Conservation (phyloP, 345 rosid species). For the Lenwebbia sp. region DNA sequence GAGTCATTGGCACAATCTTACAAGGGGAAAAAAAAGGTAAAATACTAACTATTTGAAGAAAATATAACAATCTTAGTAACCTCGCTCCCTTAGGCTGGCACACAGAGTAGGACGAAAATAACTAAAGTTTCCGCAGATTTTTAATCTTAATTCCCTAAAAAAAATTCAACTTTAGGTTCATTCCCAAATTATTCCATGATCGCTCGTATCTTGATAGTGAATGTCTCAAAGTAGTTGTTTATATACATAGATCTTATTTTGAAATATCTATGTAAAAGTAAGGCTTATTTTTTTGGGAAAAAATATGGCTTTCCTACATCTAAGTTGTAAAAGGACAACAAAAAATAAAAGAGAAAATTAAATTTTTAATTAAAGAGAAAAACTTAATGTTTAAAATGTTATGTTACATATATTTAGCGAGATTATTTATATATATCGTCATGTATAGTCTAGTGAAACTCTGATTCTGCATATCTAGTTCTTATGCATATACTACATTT, state of each 20-base stretch:
- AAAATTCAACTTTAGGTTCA: no score
- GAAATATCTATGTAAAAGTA: not conserved
- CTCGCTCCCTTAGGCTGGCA: no score
- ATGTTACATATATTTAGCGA: not conserved
- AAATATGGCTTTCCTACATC: not conserved
- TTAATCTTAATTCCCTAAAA: no score
- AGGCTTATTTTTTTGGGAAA: not conserved
- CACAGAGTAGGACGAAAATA: no score
- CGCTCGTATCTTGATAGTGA: not conserved
- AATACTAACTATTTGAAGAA: not conserved
- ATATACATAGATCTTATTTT: not conserved
- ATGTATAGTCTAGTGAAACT: no score
- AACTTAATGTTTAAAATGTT: not conserved
- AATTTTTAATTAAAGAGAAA: no score
- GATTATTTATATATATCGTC: not conserved
- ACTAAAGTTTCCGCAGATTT: no score
- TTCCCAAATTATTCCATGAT: no score
- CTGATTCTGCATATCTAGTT: no score
- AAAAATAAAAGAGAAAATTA: not conserved
- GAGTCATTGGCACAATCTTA: not conserved
- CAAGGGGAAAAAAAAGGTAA: accelerated
- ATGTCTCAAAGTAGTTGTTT: not conserved
- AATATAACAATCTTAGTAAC: not conserved
- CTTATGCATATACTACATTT: not conserved
- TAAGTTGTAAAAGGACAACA: not conserved